Percentiles rank a stretch among this genome's conserved stretches.
Evolutionary conservation across 805 yeast species (phyloP).

Genomic region (Ogataea neopini): DNA sequence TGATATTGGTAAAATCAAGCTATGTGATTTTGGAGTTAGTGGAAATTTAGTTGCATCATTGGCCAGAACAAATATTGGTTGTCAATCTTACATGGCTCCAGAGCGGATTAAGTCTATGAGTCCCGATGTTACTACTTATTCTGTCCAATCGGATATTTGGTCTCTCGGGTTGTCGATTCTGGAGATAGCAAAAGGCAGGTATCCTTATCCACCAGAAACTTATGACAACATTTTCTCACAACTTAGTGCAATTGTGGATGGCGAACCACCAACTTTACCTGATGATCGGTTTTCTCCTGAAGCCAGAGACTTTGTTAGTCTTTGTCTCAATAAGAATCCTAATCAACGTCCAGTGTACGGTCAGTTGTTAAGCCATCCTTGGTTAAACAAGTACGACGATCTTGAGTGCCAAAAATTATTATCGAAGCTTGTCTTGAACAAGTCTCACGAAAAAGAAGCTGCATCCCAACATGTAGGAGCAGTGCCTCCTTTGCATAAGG

Average conservation of each 20-base stretch:
- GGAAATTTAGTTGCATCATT: constrained; percentile 94
- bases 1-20: constrained; percentile 75
- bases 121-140: constrained; percentile 78
- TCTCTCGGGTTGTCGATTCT: constrained; percentile 83
- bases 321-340: constrained; percentile 80
- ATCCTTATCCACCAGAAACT: constrained; percentile 97
- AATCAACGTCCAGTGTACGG: constrained; percentile 78
- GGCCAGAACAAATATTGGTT: constrained; percentile 94
- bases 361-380: constrained; percentile 74
- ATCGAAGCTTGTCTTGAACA: constrained; percentile 36
- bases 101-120: constrained; percentile 79
- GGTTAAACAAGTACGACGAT: constrained; percentile 62
- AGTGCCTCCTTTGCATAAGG: constrained; percentile 29
- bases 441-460: constrained; percentile 33
- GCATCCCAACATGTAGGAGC: constrained; percentile 12
- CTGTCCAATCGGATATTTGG: constrained; percentile 96
- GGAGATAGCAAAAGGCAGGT: constrained; percentile 86
- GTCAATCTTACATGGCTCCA: constrained; percentile 99
- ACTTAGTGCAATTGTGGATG: constrained; percentile 94
- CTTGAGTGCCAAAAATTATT: constrained; percentile 32
- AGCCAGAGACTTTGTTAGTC: constrained; percentile 78
- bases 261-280: constrained; percentile 84
- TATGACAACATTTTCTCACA: constrained; percentile 89
- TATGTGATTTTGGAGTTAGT: constrained; percentile 95
- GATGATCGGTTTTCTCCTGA: constrained; percentile 60